These are phyloP conservation scores for Cucurbita argyrosperma DNA, from an alignment of 306 rosid species.

Conservation along the genomic window DNA sequence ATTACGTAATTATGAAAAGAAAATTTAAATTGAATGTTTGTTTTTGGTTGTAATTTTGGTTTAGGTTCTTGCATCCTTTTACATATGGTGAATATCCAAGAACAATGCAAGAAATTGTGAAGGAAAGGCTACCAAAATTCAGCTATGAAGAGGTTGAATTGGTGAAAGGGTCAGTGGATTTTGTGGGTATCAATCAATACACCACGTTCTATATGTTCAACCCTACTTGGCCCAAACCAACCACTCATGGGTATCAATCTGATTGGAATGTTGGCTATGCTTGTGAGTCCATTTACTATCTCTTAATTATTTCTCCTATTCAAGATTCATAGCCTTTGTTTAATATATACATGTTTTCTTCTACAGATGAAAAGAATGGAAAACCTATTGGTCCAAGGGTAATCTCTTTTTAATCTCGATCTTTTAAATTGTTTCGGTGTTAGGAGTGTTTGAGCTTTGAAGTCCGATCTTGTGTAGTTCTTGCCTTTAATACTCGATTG, in stretches of 20 bases:
- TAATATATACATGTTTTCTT: not conserved
- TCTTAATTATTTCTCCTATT: not conserved
- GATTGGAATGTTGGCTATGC: conserved; percentile 83
- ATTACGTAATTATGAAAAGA: no score
- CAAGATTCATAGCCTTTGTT: not conserved
- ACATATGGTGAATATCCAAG: conserved; percentile 84
- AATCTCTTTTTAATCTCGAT: not conserved
- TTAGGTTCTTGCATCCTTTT: conserved; percentile 80
- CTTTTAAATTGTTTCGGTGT: no score
- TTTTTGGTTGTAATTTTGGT: not conserved
- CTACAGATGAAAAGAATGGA: conserved; percentile 65
- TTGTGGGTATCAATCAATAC: conserved; percentile 74
- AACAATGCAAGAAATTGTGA: conserved; percentile 64
- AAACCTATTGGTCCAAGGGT: conserved; percentile 65
- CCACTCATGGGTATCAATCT: conserved; percentile 44
- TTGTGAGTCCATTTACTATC: conserved; percentile 28
- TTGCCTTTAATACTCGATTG: no score
- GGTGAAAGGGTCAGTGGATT: conserved; percentile 73
- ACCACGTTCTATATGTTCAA: conserved; percentile 58
- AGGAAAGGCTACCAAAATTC: conserved; percentile 75
- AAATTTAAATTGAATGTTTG: no score
- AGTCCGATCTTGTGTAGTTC: no score
- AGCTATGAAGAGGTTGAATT: conserved; percentile 54
- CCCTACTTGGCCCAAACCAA: conserved; percentile 32
- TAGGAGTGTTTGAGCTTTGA: not conserved